These are phyloP conservation scores for Ceratocystis cacaofunesta DNA, from an alignment of 2,329 filamentous ascomycete species.

Conservation along the genomic window DNA sequence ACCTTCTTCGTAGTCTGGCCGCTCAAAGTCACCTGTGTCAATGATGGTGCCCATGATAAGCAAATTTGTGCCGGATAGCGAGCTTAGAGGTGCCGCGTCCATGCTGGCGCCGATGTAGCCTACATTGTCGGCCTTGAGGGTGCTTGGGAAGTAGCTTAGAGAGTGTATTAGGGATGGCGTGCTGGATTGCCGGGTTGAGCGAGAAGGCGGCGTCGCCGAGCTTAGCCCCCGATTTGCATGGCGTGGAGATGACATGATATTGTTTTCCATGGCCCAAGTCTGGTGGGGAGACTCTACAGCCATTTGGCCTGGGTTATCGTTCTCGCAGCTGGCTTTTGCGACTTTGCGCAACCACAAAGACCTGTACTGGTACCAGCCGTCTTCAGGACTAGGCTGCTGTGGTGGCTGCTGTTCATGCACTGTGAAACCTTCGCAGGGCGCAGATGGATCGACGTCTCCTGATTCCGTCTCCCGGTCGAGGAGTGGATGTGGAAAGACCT, in stretches of 20 bases:
- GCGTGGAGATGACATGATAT: neutral
- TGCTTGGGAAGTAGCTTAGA: constrained; percentile 28
- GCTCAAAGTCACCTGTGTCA: constrained; percentile 59
- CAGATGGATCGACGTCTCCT: neutral
- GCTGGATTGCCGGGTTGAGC: constrained; percentile 18
- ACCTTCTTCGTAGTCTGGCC: constrained; percentile 47
- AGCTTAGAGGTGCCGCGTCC: constrained; percentile 51
- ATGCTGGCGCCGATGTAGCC: constrained; percentile 38
- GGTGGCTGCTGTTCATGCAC: neutral
- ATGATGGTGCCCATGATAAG: constrained; percentile 67
- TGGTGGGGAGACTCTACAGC: neutral
- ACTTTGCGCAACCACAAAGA: constrained; percentile 7
- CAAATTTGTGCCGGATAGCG: constrained; percentile 61
- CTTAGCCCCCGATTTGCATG: constrained; percentile 22
- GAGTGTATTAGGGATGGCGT: constrained; percentile 20
- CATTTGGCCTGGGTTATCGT: neutral
- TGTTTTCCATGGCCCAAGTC: neutral
- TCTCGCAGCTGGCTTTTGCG: neutral
- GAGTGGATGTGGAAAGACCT: constrained; percentile 29
- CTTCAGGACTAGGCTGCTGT: neutral
- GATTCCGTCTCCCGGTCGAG: neutral
- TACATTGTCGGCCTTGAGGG: constrained; percentile 47
- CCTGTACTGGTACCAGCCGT: neutral
- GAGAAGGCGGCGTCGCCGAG: constrained; percentile 16
- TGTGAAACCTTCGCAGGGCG: neutral